phyloP scores from a whole-genome alignment of 108 stramenopile genomes.

The Cylindrotheca fusiformis region DNA sequence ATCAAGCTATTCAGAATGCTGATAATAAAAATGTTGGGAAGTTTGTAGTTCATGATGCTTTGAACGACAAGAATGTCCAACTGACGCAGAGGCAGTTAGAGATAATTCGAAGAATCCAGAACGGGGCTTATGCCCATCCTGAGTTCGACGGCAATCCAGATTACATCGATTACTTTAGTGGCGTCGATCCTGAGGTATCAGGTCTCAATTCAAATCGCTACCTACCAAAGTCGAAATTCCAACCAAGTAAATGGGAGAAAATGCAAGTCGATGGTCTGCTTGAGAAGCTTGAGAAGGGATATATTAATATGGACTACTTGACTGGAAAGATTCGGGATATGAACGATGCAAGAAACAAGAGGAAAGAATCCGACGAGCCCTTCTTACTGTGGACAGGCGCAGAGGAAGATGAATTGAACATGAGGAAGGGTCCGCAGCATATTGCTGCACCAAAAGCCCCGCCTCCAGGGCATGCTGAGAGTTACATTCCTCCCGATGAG shows the following conservation, averaged over 20 bases:
- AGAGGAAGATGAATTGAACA: slow-evolving; percentile 86
- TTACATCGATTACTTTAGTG: slow-evolving; percentile 91
- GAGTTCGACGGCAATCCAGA: slow-evolving; percentile 93
- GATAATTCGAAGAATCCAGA: slow-evolving; percentile 89
- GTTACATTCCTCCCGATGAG: slow-evolving; percentile 97
- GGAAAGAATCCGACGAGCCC: slow-evolving; percentile 54
- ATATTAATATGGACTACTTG: slow-evolving; percentile 83
- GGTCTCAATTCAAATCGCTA: slow-evolving; percentile 76
- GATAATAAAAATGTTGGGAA: slow-evolving; percentile 65
- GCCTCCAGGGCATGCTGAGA: slow-evolving; percentile 95
- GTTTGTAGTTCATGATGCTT: slow-evolving; percentile 92
- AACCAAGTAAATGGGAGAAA: slow-evolving; percentile 89
- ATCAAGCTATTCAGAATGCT: slow-evolving; percentile 65
- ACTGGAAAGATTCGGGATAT: slow-evolving; percentile 78
- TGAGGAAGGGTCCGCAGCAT: slow-evolving; percentile 91
- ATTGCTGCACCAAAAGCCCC: slow-evolving; percentile 96
- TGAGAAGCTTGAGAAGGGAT: slow-evolving; percentile 85
- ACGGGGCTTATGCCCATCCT: slow-evolving; percentile 95
- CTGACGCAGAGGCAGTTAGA: slow-evolving; percentile 91
- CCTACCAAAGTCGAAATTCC: slow-evolving; percentile 78
- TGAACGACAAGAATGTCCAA: slow-evolving; percentile 89
- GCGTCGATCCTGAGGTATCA: slow-evolving; percentile 74
- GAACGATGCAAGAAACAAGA: slow-evolving; percentile 62
- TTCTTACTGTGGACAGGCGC: slow-evolving; percentile 93
- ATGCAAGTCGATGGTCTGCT: slow-evolving; percentile 83